Conservation (phyloP, 495 filamentous ascomycete species). For the Tuber brumale region DNA sequence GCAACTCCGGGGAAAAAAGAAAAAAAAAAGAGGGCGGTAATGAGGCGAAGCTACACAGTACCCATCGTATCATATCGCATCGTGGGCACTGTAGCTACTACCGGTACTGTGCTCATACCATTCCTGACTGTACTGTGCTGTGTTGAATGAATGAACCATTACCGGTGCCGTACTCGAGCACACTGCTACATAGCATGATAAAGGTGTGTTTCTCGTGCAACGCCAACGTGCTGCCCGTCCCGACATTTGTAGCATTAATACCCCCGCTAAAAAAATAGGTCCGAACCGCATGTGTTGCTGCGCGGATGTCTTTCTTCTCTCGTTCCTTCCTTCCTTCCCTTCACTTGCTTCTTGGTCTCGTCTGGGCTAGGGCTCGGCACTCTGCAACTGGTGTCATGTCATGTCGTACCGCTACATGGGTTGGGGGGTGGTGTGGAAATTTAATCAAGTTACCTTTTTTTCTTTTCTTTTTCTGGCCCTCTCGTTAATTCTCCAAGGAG, state of each 20-base stretch:
- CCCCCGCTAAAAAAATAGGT: not conserved
- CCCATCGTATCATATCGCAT: not conserved
- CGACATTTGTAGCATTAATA: not conserved
- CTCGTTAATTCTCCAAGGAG: not conserved
- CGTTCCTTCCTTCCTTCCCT: not conserved
- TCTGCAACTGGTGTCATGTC: not conserved
- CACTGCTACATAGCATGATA: not conserved
- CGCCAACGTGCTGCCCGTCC: not conserved
- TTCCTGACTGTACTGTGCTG: not conserved
- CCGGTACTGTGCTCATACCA: not conserved
- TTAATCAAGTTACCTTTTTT: not conserved
- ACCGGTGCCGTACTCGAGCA: not conserved
- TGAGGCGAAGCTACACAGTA: not conserved
- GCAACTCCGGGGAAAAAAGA: not conserved
- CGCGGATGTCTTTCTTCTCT: not conserved
- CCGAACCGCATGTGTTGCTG: not conserved
- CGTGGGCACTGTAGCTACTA: not conserved
- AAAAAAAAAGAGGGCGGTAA: not conserved
- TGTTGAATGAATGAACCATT: not conserved
- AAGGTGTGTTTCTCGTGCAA: not conserved
- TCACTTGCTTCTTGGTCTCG: not conserved
- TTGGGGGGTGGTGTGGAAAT: not conserved
- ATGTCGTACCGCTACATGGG: not conserved
- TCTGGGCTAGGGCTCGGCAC: not conserved
- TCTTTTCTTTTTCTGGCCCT: not conserved